Conservation (phyloP, 2,329 filamentous ascomycete species). For the Blastomyces parvus region DNA sequence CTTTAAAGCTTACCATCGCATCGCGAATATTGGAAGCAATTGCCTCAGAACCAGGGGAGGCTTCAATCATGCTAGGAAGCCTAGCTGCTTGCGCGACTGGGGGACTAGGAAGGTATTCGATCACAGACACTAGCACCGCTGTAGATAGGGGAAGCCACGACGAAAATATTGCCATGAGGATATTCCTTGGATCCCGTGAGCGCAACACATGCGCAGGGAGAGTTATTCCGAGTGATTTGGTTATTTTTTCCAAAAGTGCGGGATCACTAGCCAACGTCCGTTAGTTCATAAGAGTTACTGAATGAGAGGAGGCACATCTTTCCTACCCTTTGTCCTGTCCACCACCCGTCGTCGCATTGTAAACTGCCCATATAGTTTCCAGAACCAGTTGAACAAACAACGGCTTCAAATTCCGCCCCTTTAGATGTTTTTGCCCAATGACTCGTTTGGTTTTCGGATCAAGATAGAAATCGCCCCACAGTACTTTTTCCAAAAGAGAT, state of each 20-base stretch:
- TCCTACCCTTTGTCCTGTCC: conserved; percentile 68
- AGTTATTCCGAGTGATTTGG: conserved; percentile 75
- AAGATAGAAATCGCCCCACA: conserved; percentile 95
- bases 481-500: conserved; percentile 74
- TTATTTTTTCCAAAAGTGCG: conserved; percentile 80
- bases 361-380: conserved; percentile 93
- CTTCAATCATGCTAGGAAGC: conserved; percentile 66
- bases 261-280: conserved; percentile 48
- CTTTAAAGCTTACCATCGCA: conserved; percentile 76
- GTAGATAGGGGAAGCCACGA: conserved; percentile 89
- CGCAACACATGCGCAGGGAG: conserved; percentile 76
- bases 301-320: conserved; percentile 15
- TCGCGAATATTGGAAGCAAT: conserved; percentile 61
- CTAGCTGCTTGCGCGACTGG: conserved; percentile 67
- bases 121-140: conserved; percentile 82
- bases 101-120: conserved; percentile 85
- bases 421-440: conserved; percentile 80
- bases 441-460: conserved; percentile 97
- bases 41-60: conserved; percentile 64
- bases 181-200: conserved; percentile 70
- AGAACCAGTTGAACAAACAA: conserved; percentile 96
- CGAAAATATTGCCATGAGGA: conserved; percentile 78
- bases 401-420: conserved; percentile 81
- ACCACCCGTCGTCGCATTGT: conserved; percentile 77
- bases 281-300: not conserved